Evolutionary conservation across 208 protist genomes (phyloP), one percentile per base, ranked within the genome.

Genomic region (Naegleria lovaniensis): DNA sequence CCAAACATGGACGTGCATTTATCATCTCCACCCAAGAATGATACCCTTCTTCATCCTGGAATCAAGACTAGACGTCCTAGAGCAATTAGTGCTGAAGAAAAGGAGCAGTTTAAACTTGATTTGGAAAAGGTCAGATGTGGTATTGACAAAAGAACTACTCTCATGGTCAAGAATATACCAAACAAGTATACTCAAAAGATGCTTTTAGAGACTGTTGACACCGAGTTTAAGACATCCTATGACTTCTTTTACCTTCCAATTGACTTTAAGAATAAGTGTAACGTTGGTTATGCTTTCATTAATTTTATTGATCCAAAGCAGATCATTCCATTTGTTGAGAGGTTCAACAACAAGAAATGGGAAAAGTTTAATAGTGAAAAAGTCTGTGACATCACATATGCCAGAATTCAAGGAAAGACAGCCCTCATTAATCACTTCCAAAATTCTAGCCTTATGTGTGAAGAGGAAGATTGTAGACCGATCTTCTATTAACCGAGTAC

Each of bases 111-210:
- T 39, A n/a, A 85, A 39, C 5, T 95, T 4, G 89, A 92, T 38
- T 55, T 95, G 22, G 91, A 91, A 11, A 52, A 76, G 22, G 88
- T 95, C 29, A 85, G 40, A 9, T 67, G 36, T 58, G 91, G 92
- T 22, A 1, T 91, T 0, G 94, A 95, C 29, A 83, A 2, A 13
- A 90, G 95, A 83, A 96, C 94, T 13, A 96, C 94, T 40, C 51
- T 96, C 1, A 96, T 96, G 95, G 92, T 96, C 39, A 92, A 92
- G 85, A 96, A 96, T 90, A 95, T 96, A 40, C 95, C 95, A n/a
- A 96, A 96, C 91, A 95, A 95, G 91, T 94, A 95, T 79, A 88
- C 92, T 19, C 94, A 94, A 89, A 85, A 79, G n/a, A 92, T 91
- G 59, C 86, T 96, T 33, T 52, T 95, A 1, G 85, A 88, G 22